Base-by-base conservation (phyloP, 2,329 filamentous ascomycete species). In the Chrysosporium queenslandicum region DNA sequence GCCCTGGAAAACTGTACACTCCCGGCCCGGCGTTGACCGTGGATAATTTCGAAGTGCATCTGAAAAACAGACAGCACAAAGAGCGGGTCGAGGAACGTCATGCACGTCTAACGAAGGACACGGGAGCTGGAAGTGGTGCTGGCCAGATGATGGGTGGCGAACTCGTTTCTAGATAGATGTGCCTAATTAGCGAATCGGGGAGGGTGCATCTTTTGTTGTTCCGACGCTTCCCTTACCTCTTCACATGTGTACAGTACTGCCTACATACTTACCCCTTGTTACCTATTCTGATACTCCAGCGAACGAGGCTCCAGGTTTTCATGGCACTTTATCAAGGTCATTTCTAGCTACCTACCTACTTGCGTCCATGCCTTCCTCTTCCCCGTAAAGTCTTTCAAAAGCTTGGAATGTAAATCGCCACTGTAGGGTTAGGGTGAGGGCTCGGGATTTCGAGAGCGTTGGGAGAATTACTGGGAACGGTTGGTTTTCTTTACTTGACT, bases 1-100 rank as follows among this genome's bases (percentile, higher is more conserved):
- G 92, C 66, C 87, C 88, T 0, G 88, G 87, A 27, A 97, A 96
- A 68, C 74, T 95, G 9, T 98, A 98, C 68, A 95, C 90, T 0
- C 87, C 90, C 0, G 87, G 89, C 0, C 88, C 90, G 0, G 87
- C 85, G 21, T 85, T 79, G 66, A 89, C 88, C 2, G 86, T 91
- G 4, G 83, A 83, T 42, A 94, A 95, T 64, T 98, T 98, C 58
- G 87, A 95, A 69, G 82, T 94, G 1, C 92, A 98, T 71, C 74
- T 97, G 46, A 87, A 84, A 68, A 96, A 95, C 68, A 80, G 86
- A 40, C 75, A 78, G 49, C 92, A 98, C 67, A 79, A 83, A 61
- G 81, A 87, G 59, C 79, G 79, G 60, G 86, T 90, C 8, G 78
- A 83, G 56, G 69, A 71, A 50, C 70, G 75, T 20, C 60, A 75